Evolutionary conservation across 371 early-diverging fungal genomes (phyloP).

Genomic region (Gilbertella persicaria): DNA sequence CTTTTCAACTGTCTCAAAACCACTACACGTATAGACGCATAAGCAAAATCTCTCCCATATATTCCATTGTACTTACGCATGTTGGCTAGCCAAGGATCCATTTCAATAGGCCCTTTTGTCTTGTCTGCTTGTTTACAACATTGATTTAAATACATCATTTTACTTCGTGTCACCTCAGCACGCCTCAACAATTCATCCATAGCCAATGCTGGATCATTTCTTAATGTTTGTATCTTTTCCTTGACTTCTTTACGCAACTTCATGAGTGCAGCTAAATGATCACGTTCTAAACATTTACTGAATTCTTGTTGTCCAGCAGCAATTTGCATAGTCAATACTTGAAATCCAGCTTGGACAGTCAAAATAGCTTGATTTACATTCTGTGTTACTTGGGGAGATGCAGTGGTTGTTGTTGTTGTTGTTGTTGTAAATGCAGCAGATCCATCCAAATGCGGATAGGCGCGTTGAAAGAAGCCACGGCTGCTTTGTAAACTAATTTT

Average conservation of each 20-base stretch:
- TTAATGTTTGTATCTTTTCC: conserved; percentile 34
- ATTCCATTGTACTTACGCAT: conserved; percentile 29
- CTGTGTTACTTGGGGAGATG: background rate
- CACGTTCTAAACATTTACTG: conserved; percentile 21
- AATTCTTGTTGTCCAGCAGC: conserved; percentile 36
- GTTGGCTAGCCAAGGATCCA: conserved; percentile 47
- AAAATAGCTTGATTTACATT: conserved; percentile 18
- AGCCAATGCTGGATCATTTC: conserved; percentile 24
- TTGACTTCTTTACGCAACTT: conserved; percentile 35
- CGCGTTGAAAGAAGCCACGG: conserved; percentile 30
- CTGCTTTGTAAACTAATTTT: conserved; percentile 33
- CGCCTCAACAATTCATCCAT: conserved; percentile 40
- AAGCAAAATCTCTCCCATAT: background rate
- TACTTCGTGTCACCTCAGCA: conserved; percentile 39
- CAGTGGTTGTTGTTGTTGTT: conserved; percentile 3
- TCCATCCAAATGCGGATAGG: conserved; percentile 24
- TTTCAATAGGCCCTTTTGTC: conserved; percentile 20
- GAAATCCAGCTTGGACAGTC: conserved; percentile 30
- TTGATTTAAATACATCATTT: conserved; percentile 32
- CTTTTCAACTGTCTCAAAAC: conserved; percentile 44
- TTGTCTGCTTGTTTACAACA: conserved; percentile 35
- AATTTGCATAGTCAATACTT: conserved; percentile 28
- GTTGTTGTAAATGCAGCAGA: conserved; percentile 1
- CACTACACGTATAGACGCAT: conserved; percentile 20
- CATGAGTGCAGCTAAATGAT: conserved; percentile 24